Conservation (phyloP, 2,329 filamentous ascomycete species). For the Rutstroemia sydowiana region DNA sequence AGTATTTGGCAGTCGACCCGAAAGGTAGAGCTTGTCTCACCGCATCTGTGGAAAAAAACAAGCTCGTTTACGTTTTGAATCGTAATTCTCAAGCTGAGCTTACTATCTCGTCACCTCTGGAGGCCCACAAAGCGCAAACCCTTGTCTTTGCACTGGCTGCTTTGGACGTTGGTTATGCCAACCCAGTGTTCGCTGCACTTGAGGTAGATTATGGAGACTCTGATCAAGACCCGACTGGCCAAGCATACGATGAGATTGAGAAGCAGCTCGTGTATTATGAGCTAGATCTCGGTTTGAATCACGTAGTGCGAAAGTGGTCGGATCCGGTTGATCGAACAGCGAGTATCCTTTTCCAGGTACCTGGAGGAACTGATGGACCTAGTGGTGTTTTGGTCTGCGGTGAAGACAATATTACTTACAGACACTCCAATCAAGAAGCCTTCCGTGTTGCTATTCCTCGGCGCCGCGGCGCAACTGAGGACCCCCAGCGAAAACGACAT, state of each 20-base stretch:
- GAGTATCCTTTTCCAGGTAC: slow-evolving; percentile 88
- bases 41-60: slow-evolving; percentile 95
- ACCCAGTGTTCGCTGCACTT: slow-evolving; percentile 90
- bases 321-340: slow-evolving; percentile 87
- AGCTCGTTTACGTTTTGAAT: slow-evolving; percentile 97
- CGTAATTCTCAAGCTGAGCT: slow-evolving; percentile 90
- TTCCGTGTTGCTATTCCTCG: slow-evolving; percentile 86
- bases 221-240: slow-evolving; percentile 83
- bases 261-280: slow-evolving; percentile 96
- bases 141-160: slow-evolving; percentile 82
- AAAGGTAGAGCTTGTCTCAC: slow-evolving; percentile 94
- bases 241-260: slow-evolving; percentile 73
- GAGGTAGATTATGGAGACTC: slow-evolving; percentile 90
- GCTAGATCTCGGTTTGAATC: slow-evolving; percentile 90
- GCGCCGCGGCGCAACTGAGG: slow-evolving; percentile 79
- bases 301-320: slow-evolving; percentile 94
- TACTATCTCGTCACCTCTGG: slow-evolving; percentile 92
- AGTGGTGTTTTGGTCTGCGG: slow-evolving; percentile 93
- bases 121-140: slow-evolving; percentile 89
- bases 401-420: slow-evolving; percentile 90
- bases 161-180: slow-evolving; percentile 92
- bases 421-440: slow-evolving; percentile 89
- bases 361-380: slow-evolving; percentile 85
- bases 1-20: slow-evolving; percentile 92
- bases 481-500: slow-evolving; percentile 79